Base-by-base conservation (phyloP, 1,139 yeast genomes). In the Wickerhamomyces sp. region DNA sequence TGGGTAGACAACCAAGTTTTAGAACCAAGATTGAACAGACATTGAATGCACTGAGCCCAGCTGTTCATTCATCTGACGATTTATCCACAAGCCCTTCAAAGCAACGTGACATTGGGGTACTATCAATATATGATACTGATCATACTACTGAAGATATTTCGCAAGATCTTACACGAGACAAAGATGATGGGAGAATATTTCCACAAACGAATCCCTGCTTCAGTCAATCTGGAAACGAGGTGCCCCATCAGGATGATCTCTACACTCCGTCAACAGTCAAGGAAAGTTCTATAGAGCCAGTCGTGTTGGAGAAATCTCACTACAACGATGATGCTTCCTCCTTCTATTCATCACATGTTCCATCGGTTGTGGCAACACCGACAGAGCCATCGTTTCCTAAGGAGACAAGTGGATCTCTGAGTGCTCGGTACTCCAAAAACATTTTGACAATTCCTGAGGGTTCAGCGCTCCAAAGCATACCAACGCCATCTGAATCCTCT, bases 11-110 rank as follows among this genome's bases (percentile, higher is more conserved):
- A 30, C 51, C 49, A 34, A 56, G 61, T 1, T 58, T 44, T 40
- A 53, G 62, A 50, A 57, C 61, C 0, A 51, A 50, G 27, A 57
- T 58, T 39, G 61, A 53, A 7, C 51, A 55, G 23, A 47, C 52
- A 0, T 41, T 58, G 14, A 50, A 53, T 26, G 55, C 50, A 3
- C 39, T 58, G 23, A 59, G 56, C 36, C 52, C 54, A 1, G 43
- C 37, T 10, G 36, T 39, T 4, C 36, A 45, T 26, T 50, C 59
- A 2, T 42, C 47, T 11, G 53, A 51, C 6, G 51, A 54, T 35
- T 33, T 52, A 45, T 9, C 40, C 27, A 10, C 44, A 32, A 31
- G 14, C 10, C 23, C 23, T 18, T 5, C 23, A 18, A 10, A 6
- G 18, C 36, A 31, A 27, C 37, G 53, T 41, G 13, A 43, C 13